A percentile compares a stretch with the other conserved stretches of the same genome.
Conservation (phyloP, 108 stramenopile genomes). For the Cylindrotheca closterium region DNA sequence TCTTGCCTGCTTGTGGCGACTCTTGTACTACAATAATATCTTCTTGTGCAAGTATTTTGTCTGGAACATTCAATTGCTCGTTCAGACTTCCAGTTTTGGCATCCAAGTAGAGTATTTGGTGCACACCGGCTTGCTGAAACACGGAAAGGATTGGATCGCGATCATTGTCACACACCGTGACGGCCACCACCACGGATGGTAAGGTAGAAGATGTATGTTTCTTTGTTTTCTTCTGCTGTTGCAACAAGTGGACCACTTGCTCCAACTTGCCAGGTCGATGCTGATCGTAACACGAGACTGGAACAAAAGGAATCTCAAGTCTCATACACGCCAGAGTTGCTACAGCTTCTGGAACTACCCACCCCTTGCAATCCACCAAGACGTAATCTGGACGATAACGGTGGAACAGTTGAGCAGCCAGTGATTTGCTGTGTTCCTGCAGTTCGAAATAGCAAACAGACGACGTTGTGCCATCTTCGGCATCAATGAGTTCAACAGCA, state of each 20-base stretch:
- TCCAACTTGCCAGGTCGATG: constrained; percentile 21
- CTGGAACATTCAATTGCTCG: constrained; percentile 35
- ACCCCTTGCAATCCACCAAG: constrained; percentile 36
- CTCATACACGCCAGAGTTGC: constrained; percentile 42
- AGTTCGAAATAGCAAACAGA: constrained; percentile 36
- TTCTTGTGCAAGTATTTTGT: constrained; percentile 8
- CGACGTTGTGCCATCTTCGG: neutral
- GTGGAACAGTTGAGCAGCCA: constrained; percentile 33
- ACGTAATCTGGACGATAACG: constrained; percentile 39
- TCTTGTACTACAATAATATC: neutral
- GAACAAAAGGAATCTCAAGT: constrained; percentile 34
- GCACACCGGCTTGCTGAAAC: constrained; percentile 38
- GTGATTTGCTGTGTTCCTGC: constrained; percentile 34
- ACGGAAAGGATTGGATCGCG: constrained; percentile 34
- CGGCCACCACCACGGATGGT: constrained; percentile 20
- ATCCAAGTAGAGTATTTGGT: constrained; percentile 33
- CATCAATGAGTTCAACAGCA: constrained; percentile 16
- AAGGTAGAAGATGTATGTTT: neutral
- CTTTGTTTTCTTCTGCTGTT: neutral
- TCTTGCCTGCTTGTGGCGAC: neutral
- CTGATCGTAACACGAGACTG: constrained; percentile 30
- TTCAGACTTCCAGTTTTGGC: constrained; percentile 17
- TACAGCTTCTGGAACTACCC: constrained; percentile 30
- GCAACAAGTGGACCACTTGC: constrained; percentile 25
- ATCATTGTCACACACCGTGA: constrained; percentile 38